Evolutionary conservation across 139 green algal species (phyloP).

Genomic region (Auxenochlorella pyrenoidosa): DNA sequence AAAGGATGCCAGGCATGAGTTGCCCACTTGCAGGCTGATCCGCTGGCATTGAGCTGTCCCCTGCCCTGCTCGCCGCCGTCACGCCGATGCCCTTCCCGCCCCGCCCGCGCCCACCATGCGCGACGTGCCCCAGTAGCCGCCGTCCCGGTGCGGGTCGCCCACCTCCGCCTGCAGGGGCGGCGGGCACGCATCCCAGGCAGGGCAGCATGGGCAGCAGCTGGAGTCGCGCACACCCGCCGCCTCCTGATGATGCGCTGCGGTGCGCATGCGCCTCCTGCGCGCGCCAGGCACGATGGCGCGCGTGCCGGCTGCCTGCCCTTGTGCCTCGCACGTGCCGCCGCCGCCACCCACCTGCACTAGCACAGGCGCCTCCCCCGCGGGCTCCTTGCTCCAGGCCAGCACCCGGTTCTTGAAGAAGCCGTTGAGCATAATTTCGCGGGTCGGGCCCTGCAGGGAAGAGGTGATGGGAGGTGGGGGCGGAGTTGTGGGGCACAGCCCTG

Average conservation of each 20-base stretch:
- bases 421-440: constrained; percentile 15
- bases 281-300: no score
- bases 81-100: background rate
- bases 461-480: no score
- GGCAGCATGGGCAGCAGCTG: background rate
- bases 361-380: constrained; percentile 3
- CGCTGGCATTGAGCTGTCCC: no score
- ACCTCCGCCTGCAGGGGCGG: constrained; percentile 22
- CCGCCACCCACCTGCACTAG: background rate
- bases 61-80: no score
- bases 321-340: no score
- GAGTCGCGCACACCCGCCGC: background rate
- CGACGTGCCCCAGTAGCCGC: constrained; percentile 46
- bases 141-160: constrained; percentile 31
- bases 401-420: constrained; percentile 40
- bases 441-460: background rate
- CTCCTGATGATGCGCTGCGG: no score
- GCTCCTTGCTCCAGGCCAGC: constrained; percentile 28
- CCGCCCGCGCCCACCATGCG: constrained; percentile 23
- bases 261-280: no score
- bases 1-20: no score
- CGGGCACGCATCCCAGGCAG: background rate
- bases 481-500: background rate
- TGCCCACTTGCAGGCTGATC: no score
- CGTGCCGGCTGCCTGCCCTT: no score